These are phyloP conservation scores for Teratosphaeria destructans DNA, from an alignment of 2,329 filamentous ascomycete species.

Conservation along the genomic window DNA sequence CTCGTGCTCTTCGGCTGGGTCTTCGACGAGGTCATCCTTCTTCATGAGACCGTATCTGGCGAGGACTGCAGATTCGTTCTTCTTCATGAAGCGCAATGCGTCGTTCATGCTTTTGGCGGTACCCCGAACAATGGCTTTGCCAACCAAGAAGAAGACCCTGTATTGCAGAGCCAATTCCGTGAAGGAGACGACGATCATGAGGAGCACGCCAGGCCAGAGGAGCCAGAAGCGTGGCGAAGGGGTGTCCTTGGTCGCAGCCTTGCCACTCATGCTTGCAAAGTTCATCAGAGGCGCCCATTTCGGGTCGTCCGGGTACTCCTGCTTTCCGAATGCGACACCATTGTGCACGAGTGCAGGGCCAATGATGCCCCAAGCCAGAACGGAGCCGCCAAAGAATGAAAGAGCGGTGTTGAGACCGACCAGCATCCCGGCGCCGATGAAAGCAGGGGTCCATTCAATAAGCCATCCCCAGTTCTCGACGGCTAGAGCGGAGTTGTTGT, in stretches of 20 bases:
- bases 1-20: slow-evolving; percentile 34
- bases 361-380: slow-evolving; percentile 47
- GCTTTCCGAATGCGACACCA: slow-evolving; percentile 34
- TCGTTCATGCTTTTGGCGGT: slow-evolving; percentile 34
- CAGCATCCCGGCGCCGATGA: slow-evolving; percentile 49
- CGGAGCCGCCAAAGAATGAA: slow-evolving; percentile 46
- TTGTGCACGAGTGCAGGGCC: slow-evolving; percentile 45
- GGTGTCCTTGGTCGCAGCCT: slow-evolving; percentile 29
- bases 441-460: slow-evolving; percentile 49
- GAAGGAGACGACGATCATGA: slow-evolving; percentile 36
- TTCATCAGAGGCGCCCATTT: slow-evolving; percentile 18
- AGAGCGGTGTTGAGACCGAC: slow-evolving; percentile 48
- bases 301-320: slow-evolving; percentile 13
- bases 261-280: slow-evolving; percentile 19
- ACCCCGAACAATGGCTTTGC: slow-evolving; percentile 41
- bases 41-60: slow-evolving; percentile 31
- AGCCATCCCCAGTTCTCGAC: slow-evolving; percentile 53
- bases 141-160: slow-evolving; percentile 35
- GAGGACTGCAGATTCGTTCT: slow-evolving; percentile 32
- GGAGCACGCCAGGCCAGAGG: slow-evolving; percentile 37
- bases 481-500: slow-evolving; percentile 40
- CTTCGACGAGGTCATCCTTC: slow-evolving; percentile 34
- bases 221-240: slow-evolving; percentile 41
- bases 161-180: slow-evolving; percentile 23
- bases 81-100: slow-evolving; percentile 30